Evolutionary conservation across 2,329 filamentous ascomycete genomes (phyloP).

Genomic region (Aspergillus phoenicis): DNA sequence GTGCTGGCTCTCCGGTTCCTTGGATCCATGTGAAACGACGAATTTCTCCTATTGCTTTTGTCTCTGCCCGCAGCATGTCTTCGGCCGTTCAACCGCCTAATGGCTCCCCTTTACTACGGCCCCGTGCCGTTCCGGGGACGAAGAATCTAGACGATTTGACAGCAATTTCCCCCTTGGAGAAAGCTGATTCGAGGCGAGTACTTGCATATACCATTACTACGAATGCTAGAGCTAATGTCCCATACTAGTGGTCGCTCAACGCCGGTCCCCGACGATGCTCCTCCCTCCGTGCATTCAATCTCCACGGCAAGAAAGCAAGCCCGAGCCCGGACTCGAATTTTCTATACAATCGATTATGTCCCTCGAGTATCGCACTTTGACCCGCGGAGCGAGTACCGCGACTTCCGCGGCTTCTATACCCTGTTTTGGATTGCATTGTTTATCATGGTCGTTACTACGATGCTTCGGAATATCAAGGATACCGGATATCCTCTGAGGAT

Average conservation of each 20-base stretch:
- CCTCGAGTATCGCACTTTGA: constrained; percentile 95
- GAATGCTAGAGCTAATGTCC: background rate
- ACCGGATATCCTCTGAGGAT: constrained; percentile 84
- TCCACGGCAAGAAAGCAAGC: constrained; percentile 82
- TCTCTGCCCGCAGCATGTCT: constrained; percentile 32
- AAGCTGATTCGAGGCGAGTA: constrained; percentile 41
- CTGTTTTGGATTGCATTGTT: constrained; percentile 96
- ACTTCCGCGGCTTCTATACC: constrained; percentile 97
- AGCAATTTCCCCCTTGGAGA: constrained; percentile 32
- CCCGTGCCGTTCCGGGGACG: constrained; percentile 35
- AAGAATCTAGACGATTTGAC: constrained; percentile 31
- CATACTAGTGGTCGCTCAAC: constrained; percentile 73
- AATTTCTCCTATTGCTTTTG: constrained; percentile 6
- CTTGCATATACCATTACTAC: background rate
- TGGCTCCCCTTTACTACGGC: constrained; percentile 33
- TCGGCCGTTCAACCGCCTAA: constrained; percentile 29
- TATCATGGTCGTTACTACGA: constrained; percentile 96
- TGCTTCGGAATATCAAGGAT: constrained; percentile 89
- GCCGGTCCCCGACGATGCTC: constrained; percentile 83
- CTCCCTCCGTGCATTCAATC: constrained; percentile 85
- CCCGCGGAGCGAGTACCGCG: constrained; percentile 83
- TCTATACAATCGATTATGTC: constrained; percentile 89
- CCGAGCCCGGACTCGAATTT: constrained; percentile 79
- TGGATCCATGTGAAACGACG: constrained; percentile 23
- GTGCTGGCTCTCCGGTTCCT: background rate